Evolutionary conservation across 2,329 filamentous ascomycete genomes (phyloP), one percentile per base, ranked within the genome.

Genomic region (Arthrobotrys iridis): DNA sequence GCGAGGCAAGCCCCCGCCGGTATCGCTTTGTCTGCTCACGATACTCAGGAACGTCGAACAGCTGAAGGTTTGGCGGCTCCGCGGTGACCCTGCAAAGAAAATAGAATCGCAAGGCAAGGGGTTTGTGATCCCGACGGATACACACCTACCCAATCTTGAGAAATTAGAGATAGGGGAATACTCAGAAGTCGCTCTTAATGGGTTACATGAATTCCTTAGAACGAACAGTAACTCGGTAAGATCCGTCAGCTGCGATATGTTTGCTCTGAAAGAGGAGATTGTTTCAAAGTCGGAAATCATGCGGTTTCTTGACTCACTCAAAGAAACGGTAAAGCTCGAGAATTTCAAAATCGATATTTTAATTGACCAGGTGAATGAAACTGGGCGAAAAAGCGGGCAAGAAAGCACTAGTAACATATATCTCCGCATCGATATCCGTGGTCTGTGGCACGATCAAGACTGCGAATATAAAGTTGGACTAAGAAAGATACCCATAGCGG

Each of bases 11-110:
- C 45, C 58, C 15, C 60, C 68, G 7, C 22, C 58, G 10, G 13
- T 62, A 28, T 66, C 68, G 8, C 33, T 74, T 2, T 74, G 41
- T n/a, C 43, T 66, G 2, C 59, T 72, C 2, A 66, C 68, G 6
- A 66, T 74, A 11, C 33, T 74, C 0, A 74, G 62, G 13, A 74
- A 74, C 33, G 68, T 74, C 8, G 62, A 74, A 45, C 60, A 74
- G 15, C 24, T 74, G 10, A 72, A 52, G 20, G 41, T 72, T 3
- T 72, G 67, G 67, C 60, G 68, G 13, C 40, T 74, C 3, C 60
- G 68, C 8, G 52, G 62, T 10, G 40, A 64, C 22, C 22, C 50
- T 18, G 67, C 33, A 10, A 40, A 37, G 11, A 18, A 30, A 10
- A 24, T 41, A 0, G 6, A 33, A 22, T 11, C 10, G 18, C 46